Evolutionary conservation across 441 rosid species (phyloP).

Genomic region (Erodium chrysanthum): DNA sequence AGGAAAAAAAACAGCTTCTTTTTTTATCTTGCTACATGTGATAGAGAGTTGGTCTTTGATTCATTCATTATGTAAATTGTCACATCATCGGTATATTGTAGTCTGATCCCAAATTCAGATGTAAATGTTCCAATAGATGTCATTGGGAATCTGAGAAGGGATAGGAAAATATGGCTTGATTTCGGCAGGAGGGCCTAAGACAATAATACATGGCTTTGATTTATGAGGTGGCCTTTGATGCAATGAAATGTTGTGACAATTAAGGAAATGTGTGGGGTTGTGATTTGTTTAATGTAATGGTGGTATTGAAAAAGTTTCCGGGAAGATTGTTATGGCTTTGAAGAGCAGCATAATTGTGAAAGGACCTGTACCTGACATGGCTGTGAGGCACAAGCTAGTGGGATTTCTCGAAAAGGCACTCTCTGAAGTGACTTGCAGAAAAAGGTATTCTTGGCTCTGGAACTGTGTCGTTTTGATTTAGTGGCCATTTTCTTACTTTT

Average conservation of each 20-base stretch:
- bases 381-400: conserved; percentile 26
- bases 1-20: conserved; percentile 15
- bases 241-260: neutral
- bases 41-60: conserved; percentile 23
- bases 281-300: neutral
- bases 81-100: conserved; percentile 26
- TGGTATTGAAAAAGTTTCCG: neutral
- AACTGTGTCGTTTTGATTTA: conserved; percentile 17
- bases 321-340: neutral
- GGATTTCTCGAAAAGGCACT: conserved; percentile 23
- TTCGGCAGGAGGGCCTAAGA: no score
- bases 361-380: neutral
- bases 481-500: conserved; percentile 5
- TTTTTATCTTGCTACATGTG: conserved; percentile 16
- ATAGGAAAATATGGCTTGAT: no score
- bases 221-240: neutral
- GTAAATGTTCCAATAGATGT: neutral
- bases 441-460: conserved; percentile 1
- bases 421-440: conserved; percentile 20
- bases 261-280: neutral
- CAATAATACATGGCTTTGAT: no score
- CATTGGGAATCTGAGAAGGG: neutral
- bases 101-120: neutral
- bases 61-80: conserved; percentile 47
- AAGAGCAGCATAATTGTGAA: neutral